Conservation (phyloP, 371 early-diverging fungal genomes). For the Mucor velutinosus region DNA sequence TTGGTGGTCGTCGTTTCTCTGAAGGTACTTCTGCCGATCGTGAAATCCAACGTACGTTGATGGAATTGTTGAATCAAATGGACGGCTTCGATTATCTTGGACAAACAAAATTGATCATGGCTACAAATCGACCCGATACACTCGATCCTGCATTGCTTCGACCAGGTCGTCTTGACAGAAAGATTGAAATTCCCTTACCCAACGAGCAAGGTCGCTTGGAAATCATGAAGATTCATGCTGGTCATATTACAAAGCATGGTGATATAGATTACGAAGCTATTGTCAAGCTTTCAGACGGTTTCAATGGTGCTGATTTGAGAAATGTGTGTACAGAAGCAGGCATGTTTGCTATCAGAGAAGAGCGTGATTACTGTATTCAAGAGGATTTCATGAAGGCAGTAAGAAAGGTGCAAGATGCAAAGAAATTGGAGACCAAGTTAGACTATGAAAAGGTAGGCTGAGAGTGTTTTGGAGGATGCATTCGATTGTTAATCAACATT, state of each 20-base stretch:
- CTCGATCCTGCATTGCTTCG: slow-evolving; percentile 98
- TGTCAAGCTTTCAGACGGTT: slow-evolving; percentile 98
- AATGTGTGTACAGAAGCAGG: slow-evolving; percentile 99
- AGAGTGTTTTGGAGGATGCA: not conserved
- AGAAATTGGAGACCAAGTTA: slow-evolving; percentile 98
- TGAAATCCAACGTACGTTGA: slow-evolving; percentile 99
- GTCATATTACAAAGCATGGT: slow-evolving; percentile 92
- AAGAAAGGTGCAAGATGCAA: slow-evolving; percentile 97
- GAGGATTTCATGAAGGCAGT: slow-evolving; percentile 99
- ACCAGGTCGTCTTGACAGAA: slow-evolving; percentile 98
- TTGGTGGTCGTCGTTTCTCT: slow-evolving; percentile 98
- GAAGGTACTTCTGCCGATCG: slow-evolving; percentile 99
- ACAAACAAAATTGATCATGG: slow-evolving; percentile 98
- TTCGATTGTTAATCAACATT: not conserved
- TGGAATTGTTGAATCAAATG: slow-evolving; percentile 99
- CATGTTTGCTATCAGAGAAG: slow-evolving; percentile 99
- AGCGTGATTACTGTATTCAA: slow-evolving; percentile 97
- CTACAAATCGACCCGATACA: slow-evolving; percentile 99
- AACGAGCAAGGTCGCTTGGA: slow-evolving; percentile 92
- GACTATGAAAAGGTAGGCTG: slow-evolving; percentile 90
- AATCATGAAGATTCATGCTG: slow-evolving; percentile 97
- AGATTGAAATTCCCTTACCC: slow-evolving; percentile 98
- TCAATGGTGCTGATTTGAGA: slow-evolving; percentile 99
- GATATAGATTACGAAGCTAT: slow-evolving; percentile 98
- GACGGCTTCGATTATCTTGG: slow-evolving; percentile 99